A percentile compares a stretch with the other conserved stretches of the same genome.
These are phyloP conservation scores for Saccharomycopsis babjevae DNA, from an alignment of 805 yeast species.

Conservation along the genomic window DNA sequence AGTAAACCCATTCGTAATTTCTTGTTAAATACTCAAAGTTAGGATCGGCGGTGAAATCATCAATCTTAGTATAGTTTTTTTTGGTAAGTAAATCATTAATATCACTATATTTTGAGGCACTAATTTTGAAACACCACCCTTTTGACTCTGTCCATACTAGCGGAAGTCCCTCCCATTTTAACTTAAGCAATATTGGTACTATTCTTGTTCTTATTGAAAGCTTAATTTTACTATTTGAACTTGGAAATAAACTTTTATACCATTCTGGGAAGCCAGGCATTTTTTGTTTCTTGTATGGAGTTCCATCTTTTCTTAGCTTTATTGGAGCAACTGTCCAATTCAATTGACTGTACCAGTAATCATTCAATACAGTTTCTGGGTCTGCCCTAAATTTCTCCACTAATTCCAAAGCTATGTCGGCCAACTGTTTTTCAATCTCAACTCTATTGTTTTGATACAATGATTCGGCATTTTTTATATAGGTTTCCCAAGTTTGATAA, in stretches of 20 bases:
- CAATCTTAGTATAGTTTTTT: slow-evolving; percentile 15
- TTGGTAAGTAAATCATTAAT: slow-evolving; percentile 27
- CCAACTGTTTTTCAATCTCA: slow-evolving; percentile 49
- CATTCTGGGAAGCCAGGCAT: slow-evolving; percentile 90
- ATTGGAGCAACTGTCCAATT: slow-evolving; percentile 71
- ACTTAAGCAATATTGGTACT: slow-evolving; percentile 63
- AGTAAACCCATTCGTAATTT: slow-evolving; percentile 26
- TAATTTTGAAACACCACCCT: slow-evolving; percentile 87
- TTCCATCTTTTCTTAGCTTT: slow-evolving; percentile 56
- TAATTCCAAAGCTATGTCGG: slow-evolving; percentile 49
- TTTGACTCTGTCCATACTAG: slow-evolving; percentile 63
- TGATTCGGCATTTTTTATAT: slow-evolving; percentile 57
- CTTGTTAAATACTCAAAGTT: slow-evolving; percentile 14
- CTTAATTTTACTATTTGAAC: slow-evolving; percentile 33
- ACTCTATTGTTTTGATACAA: slow-evolving; percentile 49
- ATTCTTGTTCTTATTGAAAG: slow-evolving; percentile 65
- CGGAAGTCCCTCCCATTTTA: slow-evolving; percentile 82
- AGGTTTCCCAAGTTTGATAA: slow-evolving; percentile 54
- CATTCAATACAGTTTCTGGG: slow-evolving; percentile 38
- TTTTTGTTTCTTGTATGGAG: slow-evolving; percentile 61
- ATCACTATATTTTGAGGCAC: slow-evolving; percentile 24
- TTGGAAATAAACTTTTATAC: slow-evolving; percentile 55
- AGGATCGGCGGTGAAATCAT: slow-evolving; percentile 18
- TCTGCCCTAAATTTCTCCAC: slow-evolving; percentile 33
- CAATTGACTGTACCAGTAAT: slow-evolving; percentile 86